Evolutionary conservation across 495 filamentous ascomycete species (phyloP).

Genomic region (Hyaloscypha bicolor): DNA sequence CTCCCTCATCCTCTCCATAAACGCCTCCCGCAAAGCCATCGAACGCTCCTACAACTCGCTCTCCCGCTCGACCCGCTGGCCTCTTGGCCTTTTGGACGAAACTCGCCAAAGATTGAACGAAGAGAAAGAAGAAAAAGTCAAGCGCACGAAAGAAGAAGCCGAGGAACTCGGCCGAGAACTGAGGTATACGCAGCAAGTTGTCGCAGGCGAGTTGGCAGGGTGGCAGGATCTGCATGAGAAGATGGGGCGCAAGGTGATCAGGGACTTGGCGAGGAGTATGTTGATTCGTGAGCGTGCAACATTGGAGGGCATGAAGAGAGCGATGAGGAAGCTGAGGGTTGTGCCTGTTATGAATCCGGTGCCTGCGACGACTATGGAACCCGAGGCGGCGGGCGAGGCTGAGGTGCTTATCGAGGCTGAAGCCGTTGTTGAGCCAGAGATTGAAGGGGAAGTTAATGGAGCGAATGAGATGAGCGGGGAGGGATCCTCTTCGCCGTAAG

Average conservation of each 20-base stretch:
- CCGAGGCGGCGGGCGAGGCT: background rate
- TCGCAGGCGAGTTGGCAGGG: conserved; percentile 86
- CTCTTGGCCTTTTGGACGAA: conserved; percentile 83
- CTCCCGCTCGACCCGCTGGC: conserved; percentile 73
- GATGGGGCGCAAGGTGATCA: conserved; percentile 72
- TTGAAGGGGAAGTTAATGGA: background rate
- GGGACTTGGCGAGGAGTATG: conserved; percentile 74
- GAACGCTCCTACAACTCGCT: conserved; percentile 75
- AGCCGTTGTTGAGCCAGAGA: background rate
- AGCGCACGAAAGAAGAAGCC: conserved; percentile 63
- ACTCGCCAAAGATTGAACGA: conserved; percentile 78
- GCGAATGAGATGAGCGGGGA: background rate
- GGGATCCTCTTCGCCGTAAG: background rate
- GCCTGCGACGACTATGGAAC: background rate
- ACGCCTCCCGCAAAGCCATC: conserved; percentile 63
- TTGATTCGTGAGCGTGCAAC: conserved; percentile 77
- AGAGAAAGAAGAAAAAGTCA: conserved; percentile 75
- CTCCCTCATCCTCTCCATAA: conserved; percentile 72
- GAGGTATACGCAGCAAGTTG: conserved; percentile 88
- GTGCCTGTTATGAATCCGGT: conserved; percentile 3
- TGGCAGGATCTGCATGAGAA: conserved; percentile 88
- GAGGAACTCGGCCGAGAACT: conserved; percentile 73
- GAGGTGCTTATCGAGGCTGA: background rate
- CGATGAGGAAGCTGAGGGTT: conserved; percentile 56
- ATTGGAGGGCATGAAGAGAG: conserved; percentile 79